Conservation (phyloP, 495 filamentous ascomycete genomes). For the Daldinia decipiens region DNA sequence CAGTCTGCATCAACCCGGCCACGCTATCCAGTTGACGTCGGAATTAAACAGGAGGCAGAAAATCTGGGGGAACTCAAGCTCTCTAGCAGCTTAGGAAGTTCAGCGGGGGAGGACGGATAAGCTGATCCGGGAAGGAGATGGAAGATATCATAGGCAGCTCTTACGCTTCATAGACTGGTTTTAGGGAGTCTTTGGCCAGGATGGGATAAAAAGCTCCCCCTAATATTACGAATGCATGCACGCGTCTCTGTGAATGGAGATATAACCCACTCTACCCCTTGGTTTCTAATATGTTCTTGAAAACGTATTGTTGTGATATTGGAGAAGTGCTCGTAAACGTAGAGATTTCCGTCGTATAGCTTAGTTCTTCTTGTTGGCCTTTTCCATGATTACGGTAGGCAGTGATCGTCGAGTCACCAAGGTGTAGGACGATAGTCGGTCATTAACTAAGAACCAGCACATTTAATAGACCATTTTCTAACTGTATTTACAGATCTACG, state of each 20-base stretch:
- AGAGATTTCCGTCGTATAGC: too few species aligned
- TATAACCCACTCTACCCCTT: constrained; percentile 15
- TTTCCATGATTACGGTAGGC: too few species aligned
- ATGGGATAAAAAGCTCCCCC: constrained; percentile 24
- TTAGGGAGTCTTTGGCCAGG: constrained; percentile 16
- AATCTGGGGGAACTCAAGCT: background rate
- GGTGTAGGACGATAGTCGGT: too few species aligned
- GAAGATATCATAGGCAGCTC: constrained; percentile 12
- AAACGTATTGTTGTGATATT: too few species aligned
- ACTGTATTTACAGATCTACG: too few species aligned
- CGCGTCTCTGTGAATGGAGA: constrained; percentile 28
- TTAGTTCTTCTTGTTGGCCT: too few species aligned
- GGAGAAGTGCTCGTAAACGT: too few species aligned
- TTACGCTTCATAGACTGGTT: constrained; percentile 28
- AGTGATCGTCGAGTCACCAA: too few species aligned
- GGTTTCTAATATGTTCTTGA: background rate
- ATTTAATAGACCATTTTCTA: too few species aligned
- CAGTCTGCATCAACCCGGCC: background rate
- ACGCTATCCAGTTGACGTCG: background rate
- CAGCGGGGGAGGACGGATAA: background rate
- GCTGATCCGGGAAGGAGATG: constrained; percentile 3
- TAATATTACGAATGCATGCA: constrained; percentile 24
- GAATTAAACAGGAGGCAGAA: background rate
- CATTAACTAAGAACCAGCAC: too few species aligned
- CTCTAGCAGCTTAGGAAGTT: background rate